Evolutionary conservation across 768 basidiomycete genomes (phyloP).

Genomic region (Serendipita sp.): DNA sequence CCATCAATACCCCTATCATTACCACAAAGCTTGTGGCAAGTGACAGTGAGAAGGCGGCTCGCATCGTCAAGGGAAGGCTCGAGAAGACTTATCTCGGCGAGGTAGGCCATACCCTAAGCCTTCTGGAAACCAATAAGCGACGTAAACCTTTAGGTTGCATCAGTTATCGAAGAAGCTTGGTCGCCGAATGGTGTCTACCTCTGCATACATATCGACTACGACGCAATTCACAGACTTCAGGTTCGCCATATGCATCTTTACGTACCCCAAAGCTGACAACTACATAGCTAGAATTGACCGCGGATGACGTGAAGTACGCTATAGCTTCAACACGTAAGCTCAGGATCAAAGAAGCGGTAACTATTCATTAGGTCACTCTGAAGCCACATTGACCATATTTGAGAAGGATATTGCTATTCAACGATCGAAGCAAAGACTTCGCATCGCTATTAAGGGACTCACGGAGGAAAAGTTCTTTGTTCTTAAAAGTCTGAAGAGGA

Average conservation of each 20-base stretch:
- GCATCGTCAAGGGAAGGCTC: slow-evolving; percentile 91
- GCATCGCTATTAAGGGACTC: slow-evolving; percentile 61
- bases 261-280: not conserved
- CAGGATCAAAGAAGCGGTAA: slow-evolving; percentile 67
- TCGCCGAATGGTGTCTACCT: slow-evolving; percentile 84
- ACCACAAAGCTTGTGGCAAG: slow-evolving; percentile 82
- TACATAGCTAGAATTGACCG: slow-evolving; percentile 68
- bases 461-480: slow-evolving; percentile 62
- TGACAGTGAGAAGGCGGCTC: slow-evolving; percentile 82
- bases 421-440: slow-evolving; percentile 53
- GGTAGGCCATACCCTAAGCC: slow-evolving; percentile 29
- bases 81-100: slow-evolving; percentile 93
- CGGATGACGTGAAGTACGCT: slow-evolving; percentile 88
- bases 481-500: slow-evolving; percentile 73
- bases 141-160: slow-evolving; percentile 51
- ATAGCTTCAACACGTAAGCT: slow-evolving; percentile 77
- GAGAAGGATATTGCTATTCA: slow-evolving; percentile 61
- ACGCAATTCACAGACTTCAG: slow-evolving; percentile 80
- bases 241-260: slow-evolving; percentile 23
- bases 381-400: not conserved
- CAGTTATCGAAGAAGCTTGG: slow-evolving; percentile 92
- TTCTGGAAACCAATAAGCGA: not conserved
- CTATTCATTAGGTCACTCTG: slow-evolving; percentile 23
- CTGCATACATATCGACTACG: slow-evolving; percentile 78
- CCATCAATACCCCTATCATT: slow-evolving; percentile 95